Percentiles rank a stretch among this genome's conserved stretches.
Conservation (phyloP, 2,329 filamentous ascomycete species). For the Cladophialophora chaetospira region DNA sequence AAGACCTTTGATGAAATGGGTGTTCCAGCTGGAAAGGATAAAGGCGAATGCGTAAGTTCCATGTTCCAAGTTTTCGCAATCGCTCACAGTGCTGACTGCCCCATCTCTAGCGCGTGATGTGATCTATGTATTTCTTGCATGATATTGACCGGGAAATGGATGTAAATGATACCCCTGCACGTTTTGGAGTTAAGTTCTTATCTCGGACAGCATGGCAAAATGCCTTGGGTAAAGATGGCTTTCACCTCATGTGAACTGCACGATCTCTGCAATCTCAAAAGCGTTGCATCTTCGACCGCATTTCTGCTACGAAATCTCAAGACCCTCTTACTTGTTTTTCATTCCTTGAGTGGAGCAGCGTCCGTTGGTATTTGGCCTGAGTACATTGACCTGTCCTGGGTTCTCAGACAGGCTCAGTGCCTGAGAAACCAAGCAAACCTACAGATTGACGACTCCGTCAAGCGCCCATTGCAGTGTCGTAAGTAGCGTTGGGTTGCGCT, state of each 20-base stretch:
- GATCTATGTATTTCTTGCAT: not conserved
- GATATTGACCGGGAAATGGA: not conserved
- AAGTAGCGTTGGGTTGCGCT: not conserved
- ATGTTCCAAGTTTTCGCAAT: no score
- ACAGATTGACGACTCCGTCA: not conserved
- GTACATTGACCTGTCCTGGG: not conserved
- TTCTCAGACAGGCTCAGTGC: not conserved
- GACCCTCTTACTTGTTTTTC: not conserved
- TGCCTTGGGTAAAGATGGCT: not conserved
- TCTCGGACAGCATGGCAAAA: not conserved
- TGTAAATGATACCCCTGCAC: slow-evolving; percentile 3
- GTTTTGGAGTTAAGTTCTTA: not conserved
- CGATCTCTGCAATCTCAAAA: not conserved
- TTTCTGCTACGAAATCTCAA: not conserved
- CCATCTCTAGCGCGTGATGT: slow-evolving; percentile 8
- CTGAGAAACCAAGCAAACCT: not conserved
- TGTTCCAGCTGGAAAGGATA: slow-evolving; percentile 77
- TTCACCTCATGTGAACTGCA: not conserved
- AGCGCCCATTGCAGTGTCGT: not conserved
- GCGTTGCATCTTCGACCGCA: not conserved
- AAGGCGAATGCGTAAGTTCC: slow-evolving; percentile 90
- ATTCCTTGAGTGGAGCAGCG: not conserved
- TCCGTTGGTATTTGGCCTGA: not conserved
- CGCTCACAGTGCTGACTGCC: no score
- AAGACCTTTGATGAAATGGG: slow-evolving; percentile 99